Conservation (phyloP, 2,329 filamentous ascomycete species). For the Drechmeria coniospora region DNA sequence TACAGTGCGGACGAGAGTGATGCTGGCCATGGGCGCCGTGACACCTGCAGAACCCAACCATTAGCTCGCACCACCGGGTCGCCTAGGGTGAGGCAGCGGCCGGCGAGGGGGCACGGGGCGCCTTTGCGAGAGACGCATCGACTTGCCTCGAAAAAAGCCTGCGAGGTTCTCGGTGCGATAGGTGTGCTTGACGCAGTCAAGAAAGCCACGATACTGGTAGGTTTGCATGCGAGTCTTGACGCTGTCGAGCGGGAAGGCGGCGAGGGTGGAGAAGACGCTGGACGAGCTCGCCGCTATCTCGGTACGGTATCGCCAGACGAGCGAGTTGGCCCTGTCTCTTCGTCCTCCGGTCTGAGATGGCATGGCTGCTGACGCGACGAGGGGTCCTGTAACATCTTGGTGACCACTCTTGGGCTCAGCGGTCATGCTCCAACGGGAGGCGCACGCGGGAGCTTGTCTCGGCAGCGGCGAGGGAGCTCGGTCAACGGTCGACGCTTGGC, state of each 20-base stretch:
- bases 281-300: conserved; percentile 66
- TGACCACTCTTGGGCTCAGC: conserved; percentile 19
- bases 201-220: conserved; percentile 61
- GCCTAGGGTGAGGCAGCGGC: no score
- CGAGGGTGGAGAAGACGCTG: conserved; percentile 63
- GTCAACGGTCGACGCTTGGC: conserved; percentile 2
- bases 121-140: no score
- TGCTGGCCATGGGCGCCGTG: conserved; percentile 63
- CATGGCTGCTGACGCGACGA: conserved; percentile 14
- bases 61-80: no score
- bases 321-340: conserved; percentile 18
- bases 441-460: conserved; percentile 2
- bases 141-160: conserved; percentile 67
- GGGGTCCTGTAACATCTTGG: conserved; percentile 23
- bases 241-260: conserved; percentile 76
- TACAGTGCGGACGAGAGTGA: conserved; percentile 61
- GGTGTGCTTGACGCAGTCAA: conserved; percentile 60
- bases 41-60: conserved; percentile 44
- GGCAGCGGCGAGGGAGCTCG: conserved; percentile 1
- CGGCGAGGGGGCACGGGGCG: no score
- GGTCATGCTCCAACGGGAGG: conserved; percentile 17
- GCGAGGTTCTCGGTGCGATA: conserved; percentile 57
- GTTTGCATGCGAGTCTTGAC: conserved; percentile 85
- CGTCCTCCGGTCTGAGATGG: conserved; percentile 9
- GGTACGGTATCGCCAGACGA: conserved; percentile 64